These are phyloP conservation scores for Colletotrichum godetiae DNA, from an alignment of 2,329 filamentous ascomycete species.

Conservation along the genomic window DNA sequence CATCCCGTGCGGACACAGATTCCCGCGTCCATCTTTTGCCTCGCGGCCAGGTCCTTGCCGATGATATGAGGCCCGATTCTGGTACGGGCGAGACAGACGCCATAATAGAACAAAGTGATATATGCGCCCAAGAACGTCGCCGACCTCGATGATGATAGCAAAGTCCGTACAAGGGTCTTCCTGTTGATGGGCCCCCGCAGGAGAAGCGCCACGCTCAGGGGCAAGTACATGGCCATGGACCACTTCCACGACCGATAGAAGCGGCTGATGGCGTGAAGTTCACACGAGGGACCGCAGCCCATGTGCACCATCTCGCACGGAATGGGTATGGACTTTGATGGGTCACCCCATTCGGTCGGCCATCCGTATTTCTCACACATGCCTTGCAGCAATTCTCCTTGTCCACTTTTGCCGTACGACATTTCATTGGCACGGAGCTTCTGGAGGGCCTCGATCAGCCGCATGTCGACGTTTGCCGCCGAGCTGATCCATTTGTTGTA, in stretches of 20 bases:
- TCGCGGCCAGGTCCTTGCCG: slow-evolving; percentile 57
- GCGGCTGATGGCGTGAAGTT: slow-evolving; percentile 76
- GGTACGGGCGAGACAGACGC: slow-evolving; percentile 81
- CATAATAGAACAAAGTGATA: slow-evolving; percentile 85
- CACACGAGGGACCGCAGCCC: slow-evolving; percentile 78
- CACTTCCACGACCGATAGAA: slow-evolving; percentile 78
- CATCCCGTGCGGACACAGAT: slow-evolving; percentile 80
- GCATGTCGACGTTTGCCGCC: slow-evolving; percentile 78
- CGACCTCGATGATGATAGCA: slow-evolving; percentile 73
- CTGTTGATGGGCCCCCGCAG: slow-evolving; percentile 59
- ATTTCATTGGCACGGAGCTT: slow-evolving; percentile 72
- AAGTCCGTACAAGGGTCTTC: slow-evolving; percentile 58
- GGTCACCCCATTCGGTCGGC: slow-evolving; percentile 80
- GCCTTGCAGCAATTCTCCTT: slow-evolving; percentile 72
- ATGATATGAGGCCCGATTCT: slow-evolving; percentile 77
- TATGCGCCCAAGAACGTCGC: slow-evolving; percentile 83
- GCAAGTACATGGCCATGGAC: slow-evolving; percentile 81
- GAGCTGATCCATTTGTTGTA: slow-evolving; percentile 87
- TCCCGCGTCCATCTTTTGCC: slow-evolving; percentile 68
- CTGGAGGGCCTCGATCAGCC: slow-evolving; percentile 80
- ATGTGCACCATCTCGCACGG: slow-evolving; percentile 89
- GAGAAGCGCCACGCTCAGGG: slow-evolving; percentile 76
- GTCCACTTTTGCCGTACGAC: slow-evolving; percentile 78
- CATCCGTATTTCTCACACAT: slow-evolving; percentile 80
- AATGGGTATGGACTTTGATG: slow-evolving; percentile 74